phyloP scores from a whole-genome alignment of 75 land plant species.

The Picea glauca region DNA sequence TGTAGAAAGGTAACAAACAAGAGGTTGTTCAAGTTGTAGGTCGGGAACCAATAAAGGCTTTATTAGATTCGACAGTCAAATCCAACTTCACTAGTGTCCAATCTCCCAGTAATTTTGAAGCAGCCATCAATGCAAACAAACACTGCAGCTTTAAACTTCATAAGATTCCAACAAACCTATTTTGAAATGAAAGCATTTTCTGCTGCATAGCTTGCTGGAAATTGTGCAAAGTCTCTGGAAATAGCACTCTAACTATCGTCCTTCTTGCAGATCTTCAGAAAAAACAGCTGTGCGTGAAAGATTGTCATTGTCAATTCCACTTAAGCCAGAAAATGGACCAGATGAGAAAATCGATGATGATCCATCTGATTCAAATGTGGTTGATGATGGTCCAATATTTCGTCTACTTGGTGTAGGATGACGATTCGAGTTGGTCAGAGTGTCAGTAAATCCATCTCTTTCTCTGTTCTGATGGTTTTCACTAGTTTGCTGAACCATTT shows the following conservation, averaged over 20 bases:
- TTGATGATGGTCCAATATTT: slow-evolving; percentile 60
- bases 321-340: slow-evolving; percentile 86
- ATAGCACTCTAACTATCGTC: slow-evolving; percentile 38
- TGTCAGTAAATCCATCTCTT: slow-evolving; percentile 19
- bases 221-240: too few species aligned
- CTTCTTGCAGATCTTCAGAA: slow-evolving; percentile 97
- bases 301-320: slow-evolving; percentile 67
- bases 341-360: slow-evolving; percentile 95
- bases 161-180: too few species aligned
- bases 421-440: slow-evolving; percentile 19
- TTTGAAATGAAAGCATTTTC: too few species aligned
- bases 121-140: too few species aligned
- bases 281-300: slow-evolving; percentile 64
- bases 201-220: too few species aligned
- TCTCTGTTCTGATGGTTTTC: slow-evolving; percentile 56
- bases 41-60: too few species aligned
- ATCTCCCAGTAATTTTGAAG: too few species aligned
- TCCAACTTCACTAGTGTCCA: too few species aligned
- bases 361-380: slow-evolving; percentile 88
- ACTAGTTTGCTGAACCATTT: slow-evolving; percentile 72
- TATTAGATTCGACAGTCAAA: too few species aligned
- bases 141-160: too few species aligned
- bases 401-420: slow-evolving; percentile 29
- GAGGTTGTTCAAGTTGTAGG: too few species aligned
- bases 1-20: too few species aligned